Evolutionary conservation across 257 asterid species (phyloP).

Genomic region (Nicotiana noctiflora): DNA sequence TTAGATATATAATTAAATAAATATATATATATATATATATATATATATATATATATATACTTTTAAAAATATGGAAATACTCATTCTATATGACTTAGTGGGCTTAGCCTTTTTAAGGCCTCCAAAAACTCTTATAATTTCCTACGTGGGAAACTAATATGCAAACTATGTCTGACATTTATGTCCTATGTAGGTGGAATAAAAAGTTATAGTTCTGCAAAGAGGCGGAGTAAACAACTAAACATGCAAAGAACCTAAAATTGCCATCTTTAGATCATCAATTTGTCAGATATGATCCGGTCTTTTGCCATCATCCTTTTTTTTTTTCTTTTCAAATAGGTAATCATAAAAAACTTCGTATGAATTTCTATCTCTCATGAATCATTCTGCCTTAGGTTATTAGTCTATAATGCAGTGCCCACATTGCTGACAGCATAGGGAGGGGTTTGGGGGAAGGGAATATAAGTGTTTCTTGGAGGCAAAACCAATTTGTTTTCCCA

Average conservation of each 20-base stretch:
- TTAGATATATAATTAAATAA: too few species aligned
- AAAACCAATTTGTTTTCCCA: not conserved
- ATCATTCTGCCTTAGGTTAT: not conserved
- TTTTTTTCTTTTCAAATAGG: conserved; percentile 1
- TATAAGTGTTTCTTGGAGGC: not conserved
- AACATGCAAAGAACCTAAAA: not conserved
- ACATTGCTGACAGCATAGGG: not conserved
- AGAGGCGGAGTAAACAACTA: not conserved
- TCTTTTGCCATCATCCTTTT: not conserved
- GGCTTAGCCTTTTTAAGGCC: too few species aligned
- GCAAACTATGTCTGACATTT: too few species aligned
- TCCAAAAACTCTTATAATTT: too few species aligned
- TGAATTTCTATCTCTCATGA: not conserved
- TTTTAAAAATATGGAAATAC: too few species aligned
- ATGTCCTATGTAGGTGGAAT: not conserved
- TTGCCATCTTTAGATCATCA: not conserved
- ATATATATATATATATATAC: too few species aligned
- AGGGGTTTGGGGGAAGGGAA: not conserved
- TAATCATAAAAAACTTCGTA: not conserved
- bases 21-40: too few species aligned
- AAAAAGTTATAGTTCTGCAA: not conserved
- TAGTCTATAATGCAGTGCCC: not conserved
- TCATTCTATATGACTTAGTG: too few species aligned
- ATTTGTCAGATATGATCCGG: not conserved
- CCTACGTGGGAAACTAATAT: too few species aligned